Evolutionary conservation across 345 rosid species (phyloP).

Genomic region (Aquilaria yunnanensis): DNA sequence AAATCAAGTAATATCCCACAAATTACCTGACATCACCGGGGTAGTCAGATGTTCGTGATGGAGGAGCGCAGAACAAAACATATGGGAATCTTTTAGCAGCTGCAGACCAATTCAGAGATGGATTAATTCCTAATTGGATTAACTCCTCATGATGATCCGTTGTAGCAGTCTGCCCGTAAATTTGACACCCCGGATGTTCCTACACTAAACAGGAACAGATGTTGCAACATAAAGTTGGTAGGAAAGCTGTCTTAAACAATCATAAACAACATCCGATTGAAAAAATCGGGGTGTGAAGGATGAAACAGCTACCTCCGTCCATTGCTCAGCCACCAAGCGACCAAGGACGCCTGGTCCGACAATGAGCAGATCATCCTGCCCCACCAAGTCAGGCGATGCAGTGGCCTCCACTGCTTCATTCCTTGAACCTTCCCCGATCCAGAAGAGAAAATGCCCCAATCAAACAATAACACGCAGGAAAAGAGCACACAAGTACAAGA

Average conservation of each 20-base stretch:
- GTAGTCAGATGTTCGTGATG: slow-evolving; percentile 71
- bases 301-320: slow-evolving; percentile 56
- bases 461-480: background rate
- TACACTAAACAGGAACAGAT: slow-evolving; percentile 24
- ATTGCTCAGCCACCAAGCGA: slow-evolving; percentile 83
- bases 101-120: slow-evolving; percentile 48
- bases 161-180: slow-evolving; percentile 79
- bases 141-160: slow-evolving; percentile 78
- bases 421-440: slow-evolving; percentile 31
- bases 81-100: slow-evolving; percentile 46
- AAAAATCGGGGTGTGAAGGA: too few relatives aligned
- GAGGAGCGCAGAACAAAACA: slow-evolving; percentile 95
- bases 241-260: too few relatives aligned
- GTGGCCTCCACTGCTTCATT: slow-evolving; percentile 38
- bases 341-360: slow-evolving; percentile 98
- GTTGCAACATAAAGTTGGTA: too few relatives aligned
- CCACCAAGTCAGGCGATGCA: slow-evolving; percentile 40
- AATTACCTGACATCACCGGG: slow-evolving; percentile 73
- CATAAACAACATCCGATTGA: too few relatives aligned
- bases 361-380: slow-evolving; percentile 68
- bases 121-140: slow-evolving; percentile 69
- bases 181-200: slow-evolving; percentile 74
- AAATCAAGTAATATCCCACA: background rate
- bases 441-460: slow-evolving; percentile 6
- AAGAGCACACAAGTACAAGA: background rate